phyloP scores from a whole-genome alignment of 2,329 filamentous ascomycete species.

The Malbranchea cinnamomea region DNA sequence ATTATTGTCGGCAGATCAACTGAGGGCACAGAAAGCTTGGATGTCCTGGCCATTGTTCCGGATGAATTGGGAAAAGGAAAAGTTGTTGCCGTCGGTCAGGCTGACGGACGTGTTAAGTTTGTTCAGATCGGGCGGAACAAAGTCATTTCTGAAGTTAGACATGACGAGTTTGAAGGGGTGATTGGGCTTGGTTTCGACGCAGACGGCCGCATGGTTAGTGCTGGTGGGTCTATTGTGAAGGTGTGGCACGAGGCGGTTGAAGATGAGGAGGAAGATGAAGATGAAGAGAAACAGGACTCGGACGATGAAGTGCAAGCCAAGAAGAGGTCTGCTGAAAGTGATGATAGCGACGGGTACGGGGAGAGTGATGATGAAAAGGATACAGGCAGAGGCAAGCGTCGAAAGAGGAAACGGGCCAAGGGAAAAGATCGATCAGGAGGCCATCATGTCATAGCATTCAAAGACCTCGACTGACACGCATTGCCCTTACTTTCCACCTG shows the following conservation, averaged over 20 bases:
- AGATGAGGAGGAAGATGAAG: constrained; percentile 34
- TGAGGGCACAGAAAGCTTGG: constrained; percentile 61
- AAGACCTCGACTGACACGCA: constrained; percentile 30
- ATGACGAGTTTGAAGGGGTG: constrained; percentile 80
- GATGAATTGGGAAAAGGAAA: constrained; percentile 49
- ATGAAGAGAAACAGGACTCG: constrained; percentile 33
- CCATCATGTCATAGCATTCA: constrained; percentile 28
- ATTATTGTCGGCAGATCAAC: constrained; percentile 54
- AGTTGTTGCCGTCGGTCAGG: constrained; percentile 62
- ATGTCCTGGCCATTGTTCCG: constrained; percentile 60
- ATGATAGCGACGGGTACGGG: constrained; percentile 32
- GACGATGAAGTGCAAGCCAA: constrained; percentile 17
- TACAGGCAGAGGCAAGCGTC: constrained; percentile 30
- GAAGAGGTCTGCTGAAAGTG: constrained; percentile 25
- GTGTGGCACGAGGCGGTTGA: constrained; percentile 63
- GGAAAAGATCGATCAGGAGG: constrained; percentile 26
- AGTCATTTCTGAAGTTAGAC: constrained; percentile 51
- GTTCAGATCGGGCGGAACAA: constrained; percentile 61
- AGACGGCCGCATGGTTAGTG: constrained; percentile 73
- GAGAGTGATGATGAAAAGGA: constrained; percentile 32
- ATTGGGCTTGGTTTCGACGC: constrained; percentile 72
- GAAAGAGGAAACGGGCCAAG: constrained; percentile 31
- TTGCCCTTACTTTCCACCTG: no score
- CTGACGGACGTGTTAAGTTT: constrained; percentile 64
- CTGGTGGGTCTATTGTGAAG: constrained; percentile 73